Evolutionary conservation across 768 basidiomycete genomes (phyloP), one percentile per base, ranked within the genome.

Genomic region (Boletus rubescentipes): DNA sequence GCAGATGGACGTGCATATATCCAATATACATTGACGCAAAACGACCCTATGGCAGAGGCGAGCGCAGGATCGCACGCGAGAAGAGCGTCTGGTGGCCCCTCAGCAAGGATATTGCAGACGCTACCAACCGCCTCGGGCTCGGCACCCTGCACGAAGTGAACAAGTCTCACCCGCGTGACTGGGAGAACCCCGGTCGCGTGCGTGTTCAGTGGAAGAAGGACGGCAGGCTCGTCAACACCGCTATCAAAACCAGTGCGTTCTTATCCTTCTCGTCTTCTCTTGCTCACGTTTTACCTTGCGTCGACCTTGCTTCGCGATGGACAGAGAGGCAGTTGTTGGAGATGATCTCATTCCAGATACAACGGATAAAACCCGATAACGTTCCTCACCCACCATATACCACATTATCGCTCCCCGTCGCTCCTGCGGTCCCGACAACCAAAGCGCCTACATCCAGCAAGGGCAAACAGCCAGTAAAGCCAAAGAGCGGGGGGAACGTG

Each of bases 11-110:
- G 41, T 91, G 91, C 62, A 84, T 98, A 66, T 99, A 98, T 70
- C 96, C 96, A 6, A 89, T 98, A 65, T 98, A 98, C 72, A 83
- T 98, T 52, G 96, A 98, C 72, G 94, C 95, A 34, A 97, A 98
- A 69, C 87, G 87, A 2, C 85, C 94, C 1, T 90, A 91, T 69
- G 84, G 85, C 4, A 86, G 81, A 6, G 93, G 93, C 18, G 84
- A 89, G 60, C 85, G 96, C 37, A 81, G 96, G 45, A 84, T 98
- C 51, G 76, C 86, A 29, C 80, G 93, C 26, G 78, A 79, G 50
- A 87, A 89, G 72, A 81, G 87, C 53, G 70, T 98, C 29, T 94
- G 94, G 93, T 98, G 93, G 92, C 96, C 96, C 1, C 79, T 95
- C 44, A 93, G 90, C 72, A 89, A 91, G 62, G 93, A 93, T 63